Percentiles rank a stretch among this genome's conserved stretches.
Evolutionary conservation across 352 stramenopile species (phyloP).

Genomic region (Globisporangium camurandrum): DNA sequence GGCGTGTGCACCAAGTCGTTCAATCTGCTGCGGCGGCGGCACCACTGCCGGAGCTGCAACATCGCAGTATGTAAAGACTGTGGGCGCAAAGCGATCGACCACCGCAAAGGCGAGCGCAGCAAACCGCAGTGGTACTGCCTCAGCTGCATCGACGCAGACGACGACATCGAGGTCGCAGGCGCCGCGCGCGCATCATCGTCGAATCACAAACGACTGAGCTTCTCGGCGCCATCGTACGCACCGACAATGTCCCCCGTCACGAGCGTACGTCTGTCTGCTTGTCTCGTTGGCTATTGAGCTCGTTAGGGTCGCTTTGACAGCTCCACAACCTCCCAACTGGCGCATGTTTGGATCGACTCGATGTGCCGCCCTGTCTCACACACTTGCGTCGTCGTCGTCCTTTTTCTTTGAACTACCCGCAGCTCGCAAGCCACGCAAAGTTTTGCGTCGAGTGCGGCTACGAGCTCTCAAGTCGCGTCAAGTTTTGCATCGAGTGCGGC

Average conservation of each 20-base stretch:
- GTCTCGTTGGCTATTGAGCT: too few species aligned
- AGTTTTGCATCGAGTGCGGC: constrained; percentile 85
- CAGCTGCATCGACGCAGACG: constrained; percentile 55
- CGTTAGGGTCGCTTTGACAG: neutral
- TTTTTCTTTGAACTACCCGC: too few species aligned
- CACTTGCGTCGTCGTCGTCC: too few species aligned
- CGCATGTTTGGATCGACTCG: neutral
- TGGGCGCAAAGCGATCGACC: constrained; percentile 67
- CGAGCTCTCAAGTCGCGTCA: constrained; percentile 63
- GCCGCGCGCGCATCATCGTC: constrained; percentile 31
- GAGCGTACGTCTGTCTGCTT: constrained; percentile 27
- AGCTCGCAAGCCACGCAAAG: constrained; percentile 62
- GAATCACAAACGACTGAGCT: constrained; percentile 55
- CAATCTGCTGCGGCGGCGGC: constrained; percentile 70
- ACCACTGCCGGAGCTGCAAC: constrained; percentile 81
- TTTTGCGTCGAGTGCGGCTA: constrained; percentile 84
- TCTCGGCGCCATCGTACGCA: constrained; percentile 34
- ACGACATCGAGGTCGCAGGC: constrained; percentile 57
- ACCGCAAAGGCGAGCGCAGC: constrained; percentile 35
- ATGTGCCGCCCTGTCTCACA: neutral
- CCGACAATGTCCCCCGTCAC: constrained; percentile 30
- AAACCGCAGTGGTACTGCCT: constrained; percentile 79
- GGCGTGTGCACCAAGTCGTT: constrained; percentile 73
- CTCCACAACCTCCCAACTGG: too few species aligned
- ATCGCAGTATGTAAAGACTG: constrained; percentile 83